Percentiles rank a stretch among this genome's conserved stretches.
Conservation (phyloP, 768 basidiomycete genomes). For the Cyclocybe cylindracea region DNA sequence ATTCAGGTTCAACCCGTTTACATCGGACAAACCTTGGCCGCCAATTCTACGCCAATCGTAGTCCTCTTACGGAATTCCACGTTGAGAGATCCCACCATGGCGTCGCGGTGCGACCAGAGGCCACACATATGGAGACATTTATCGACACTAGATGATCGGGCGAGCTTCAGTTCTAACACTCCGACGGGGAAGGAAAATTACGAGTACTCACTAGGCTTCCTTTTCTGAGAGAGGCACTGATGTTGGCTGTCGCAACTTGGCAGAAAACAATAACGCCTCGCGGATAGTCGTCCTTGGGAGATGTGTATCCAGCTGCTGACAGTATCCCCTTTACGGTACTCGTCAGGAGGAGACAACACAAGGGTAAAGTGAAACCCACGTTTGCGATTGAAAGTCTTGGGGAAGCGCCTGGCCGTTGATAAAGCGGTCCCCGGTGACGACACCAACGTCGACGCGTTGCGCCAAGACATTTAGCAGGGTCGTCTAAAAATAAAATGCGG, state of each 20-base stretch:
- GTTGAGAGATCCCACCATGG: constrained; percentile 60
- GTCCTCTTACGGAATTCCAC: constrained; percentile 77
- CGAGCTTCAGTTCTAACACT: not conserved
- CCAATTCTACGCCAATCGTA: constrained; percentile 85
- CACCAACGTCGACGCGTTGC: constrained; percentile 44
- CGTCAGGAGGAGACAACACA: not conserved
- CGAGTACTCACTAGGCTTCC: constrained; percentile 64
- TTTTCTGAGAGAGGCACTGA: constrained; percentile 68
- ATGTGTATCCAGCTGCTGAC: constrained; percentile 84
- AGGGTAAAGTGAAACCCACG: constrained; percentile 23
- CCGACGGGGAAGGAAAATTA: not conserved
- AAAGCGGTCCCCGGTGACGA: constrained; percentile 50
- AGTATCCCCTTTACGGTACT: constrained; percentile 52
- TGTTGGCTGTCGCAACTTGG: constrained; percentile 72
- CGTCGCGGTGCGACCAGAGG: constrained; percentile 58
- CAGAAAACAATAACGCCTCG: constrained; percentile 80
- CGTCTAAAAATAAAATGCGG: constrained; percentile 32
- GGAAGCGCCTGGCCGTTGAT: constrained; percentile 56
- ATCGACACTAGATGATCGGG: constrained; percentile 30
- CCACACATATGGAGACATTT: constrained; percentile 62
- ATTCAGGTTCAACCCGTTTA: not conserved
- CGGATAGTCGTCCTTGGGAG: constrained; percentile 72
- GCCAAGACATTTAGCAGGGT: constrained; percentile 60
- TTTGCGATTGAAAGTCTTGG: constrained; percentile 63
- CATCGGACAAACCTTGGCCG: constrained; percentile 65